Evolutionary conservation across 2,329 filamentous ascomycete species (phyloP).

Genomic region (Ceratocystis colombiana): DNA sequence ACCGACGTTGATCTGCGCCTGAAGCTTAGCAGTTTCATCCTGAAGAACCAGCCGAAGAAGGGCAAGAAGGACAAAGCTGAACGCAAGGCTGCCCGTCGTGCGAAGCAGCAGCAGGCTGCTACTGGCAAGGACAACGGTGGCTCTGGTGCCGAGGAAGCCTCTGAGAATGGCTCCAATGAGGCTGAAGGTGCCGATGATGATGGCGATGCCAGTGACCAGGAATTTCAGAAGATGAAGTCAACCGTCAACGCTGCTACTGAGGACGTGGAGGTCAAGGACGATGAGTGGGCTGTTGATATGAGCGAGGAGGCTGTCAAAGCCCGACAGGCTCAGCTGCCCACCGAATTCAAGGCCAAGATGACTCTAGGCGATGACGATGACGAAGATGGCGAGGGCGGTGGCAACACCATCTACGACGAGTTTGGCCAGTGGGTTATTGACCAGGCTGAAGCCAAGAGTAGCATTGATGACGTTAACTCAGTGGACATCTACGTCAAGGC

Average conservation of each 20-base stretch:
- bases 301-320: constrained; percentile 91
- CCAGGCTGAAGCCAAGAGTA: constrained; percentile 60
- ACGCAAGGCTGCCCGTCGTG: constrained; percentile 81
- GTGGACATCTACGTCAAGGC: constrained; percentile 93
- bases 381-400: constrained; percentile 66
- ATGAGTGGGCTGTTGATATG: constrained; percentile 94
- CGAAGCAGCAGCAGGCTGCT: constrained; percentile 63
- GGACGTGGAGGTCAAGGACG: constrained; percentile 61
- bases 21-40: constrained; percentile 93
- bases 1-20: constrained; percentile 83
- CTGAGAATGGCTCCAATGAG: constrained; percentile 42
- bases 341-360: constrained; percentile 86
- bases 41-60: constrained; percentile 89
- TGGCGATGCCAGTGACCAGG: constrained; percentile 65
- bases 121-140: constrained; percentile 49
- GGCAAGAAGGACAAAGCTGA: constrained; percentile 96
- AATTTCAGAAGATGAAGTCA: constrained; percentile 72
- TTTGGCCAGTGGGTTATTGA: constrained; percentile 86
- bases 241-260: constrained; percentile 40
- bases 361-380: constrained; percentile 73
- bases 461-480: constrained; percentile 70
- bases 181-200: constrained; percentile 42
- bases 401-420: constrained; percentile 72
- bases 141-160: constrained; percentile 48
- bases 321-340: constrained; percentile 84